These are phyloP conservation scores for Myochromella boudieri DNA, from an alignment of 768 basidiomycete species.

Conservation along the genomic window DNA sequence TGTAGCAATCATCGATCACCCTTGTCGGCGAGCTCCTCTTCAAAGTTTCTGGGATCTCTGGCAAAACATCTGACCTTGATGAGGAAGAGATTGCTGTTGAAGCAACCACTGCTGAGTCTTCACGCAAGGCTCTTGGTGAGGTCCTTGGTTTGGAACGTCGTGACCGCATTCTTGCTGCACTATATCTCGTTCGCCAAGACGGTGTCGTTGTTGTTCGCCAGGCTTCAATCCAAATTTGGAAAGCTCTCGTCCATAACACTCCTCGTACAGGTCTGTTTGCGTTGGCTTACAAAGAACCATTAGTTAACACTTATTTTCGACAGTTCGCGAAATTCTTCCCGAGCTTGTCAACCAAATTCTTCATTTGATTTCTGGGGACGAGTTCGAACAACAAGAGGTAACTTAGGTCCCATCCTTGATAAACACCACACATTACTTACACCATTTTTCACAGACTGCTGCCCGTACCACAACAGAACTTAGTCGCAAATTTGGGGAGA, in stretches of 20 bases:
- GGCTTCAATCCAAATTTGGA: conserved; percentile 95
- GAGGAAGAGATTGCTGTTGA: conserved; percentile 74
- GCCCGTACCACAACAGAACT: conserved; percentile 83
- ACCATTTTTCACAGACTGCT: conserved; percentile 61
- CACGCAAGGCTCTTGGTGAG: conserved; percentile 82
- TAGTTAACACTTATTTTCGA: conserved; percentile 2
- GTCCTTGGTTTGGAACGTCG: conserved; percentile 86
- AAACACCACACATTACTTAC: not conserved
- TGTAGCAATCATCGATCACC: conserved; percentile 90
- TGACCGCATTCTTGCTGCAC: conserved; percentile 85
- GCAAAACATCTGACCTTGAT: conserved; percentile 75
- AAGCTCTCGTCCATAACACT: conserved; percentile 93
- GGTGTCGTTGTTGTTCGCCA: conserved; percentile 86
- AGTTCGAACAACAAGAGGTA: conserved; percentile 90
- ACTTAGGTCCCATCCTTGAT: conserved; percentile 3
- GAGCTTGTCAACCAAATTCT: conserved; percentile 81
- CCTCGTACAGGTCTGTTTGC: conserved; percentile 72
- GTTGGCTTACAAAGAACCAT: not conserved
- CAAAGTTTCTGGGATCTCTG: conserved; percentile 94
- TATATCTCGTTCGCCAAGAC: conserved; percentile 95
- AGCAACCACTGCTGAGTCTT: conserved; percentile 67
- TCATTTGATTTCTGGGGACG: conserved; percentile 71
- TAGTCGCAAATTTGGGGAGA: conserved; percentile 94
- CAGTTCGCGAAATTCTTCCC: conserved; percentile 88
- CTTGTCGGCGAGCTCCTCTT: conserved; percentile 95